Conservation (phyloP, 495 filamentous ascomycete species). For the Tuber borchii region DNA sequence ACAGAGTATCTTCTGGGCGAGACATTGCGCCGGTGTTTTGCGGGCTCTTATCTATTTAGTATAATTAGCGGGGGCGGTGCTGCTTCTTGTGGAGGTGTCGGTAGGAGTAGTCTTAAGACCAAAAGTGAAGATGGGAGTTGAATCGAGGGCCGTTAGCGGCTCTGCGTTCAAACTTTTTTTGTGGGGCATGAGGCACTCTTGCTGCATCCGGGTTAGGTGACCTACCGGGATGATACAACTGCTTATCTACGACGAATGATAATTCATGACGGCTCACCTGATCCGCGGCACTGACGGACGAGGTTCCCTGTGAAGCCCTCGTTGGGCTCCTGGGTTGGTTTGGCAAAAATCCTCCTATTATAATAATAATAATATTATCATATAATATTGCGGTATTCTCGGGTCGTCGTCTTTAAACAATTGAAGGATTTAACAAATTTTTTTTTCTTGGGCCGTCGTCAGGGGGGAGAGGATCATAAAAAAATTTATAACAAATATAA, state of each 20-base stretch:
- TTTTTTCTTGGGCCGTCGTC: too few species aligned
- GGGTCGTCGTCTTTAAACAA: background rate
- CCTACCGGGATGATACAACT: background rate
- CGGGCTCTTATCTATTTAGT: background rate
- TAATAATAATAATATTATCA: background rate
- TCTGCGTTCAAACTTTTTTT: background rate
- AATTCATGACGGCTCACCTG: background rate
- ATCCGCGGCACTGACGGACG: background rate
- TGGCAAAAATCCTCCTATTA: too few species aligned
- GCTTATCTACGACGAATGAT: background rate
- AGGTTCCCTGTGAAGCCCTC: background rate
- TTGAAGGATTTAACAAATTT: too few species aligned
- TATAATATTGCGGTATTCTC: background rate
- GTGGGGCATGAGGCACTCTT: background rate
- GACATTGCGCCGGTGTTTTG: slow-evolving; percentile 62
- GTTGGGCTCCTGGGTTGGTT: too few species aligned
- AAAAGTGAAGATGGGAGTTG: background rate
- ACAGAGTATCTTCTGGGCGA: slow-evolving; percentile 91
- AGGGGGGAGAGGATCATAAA: background rate
- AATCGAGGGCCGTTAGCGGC: background rate
- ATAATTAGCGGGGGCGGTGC: background rate
- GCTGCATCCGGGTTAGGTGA: background rate
- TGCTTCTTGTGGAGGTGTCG: background rate
- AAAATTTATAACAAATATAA: background rate
- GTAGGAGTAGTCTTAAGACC: background rate